These are phyloP conservation scores for Camellia japonica DNA, from an alignment of 148 eudicot genomes.

Conservation along the genomic window DNA sequence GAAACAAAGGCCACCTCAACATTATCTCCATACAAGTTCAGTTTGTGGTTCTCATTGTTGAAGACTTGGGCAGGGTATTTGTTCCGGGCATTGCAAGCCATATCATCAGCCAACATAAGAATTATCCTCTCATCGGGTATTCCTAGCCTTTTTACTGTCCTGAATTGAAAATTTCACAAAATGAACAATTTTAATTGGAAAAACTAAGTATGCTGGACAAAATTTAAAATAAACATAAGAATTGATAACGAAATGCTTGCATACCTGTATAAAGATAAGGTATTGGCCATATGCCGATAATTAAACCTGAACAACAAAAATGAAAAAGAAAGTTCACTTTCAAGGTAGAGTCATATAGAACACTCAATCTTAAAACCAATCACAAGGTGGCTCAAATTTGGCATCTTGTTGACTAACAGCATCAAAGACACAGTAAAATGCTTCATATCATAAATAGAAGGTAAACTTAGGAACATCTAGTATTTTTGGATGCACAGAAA, in stretches of 20 bases:
- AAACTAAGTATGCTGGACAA: background rate
- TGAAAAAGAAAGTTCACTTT: background rate
- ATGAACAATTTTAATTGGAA: background rate
- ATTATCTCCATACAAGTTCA: constrained; percentile 94
- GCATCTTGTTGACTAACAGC: background rate
- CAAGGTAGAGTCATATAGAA: background rate
- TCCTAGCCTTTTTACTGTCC: constrained; percentile 94
- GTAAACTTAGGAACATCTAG: background rate
- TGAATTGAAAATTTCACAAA: constrained; percentile 21
- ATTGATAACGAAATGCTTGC: background rate
- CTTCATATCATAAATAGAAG: background rate
- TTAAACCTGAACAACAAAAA: constrained; percentile 67
- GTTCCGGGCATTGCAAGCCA: constrained; percentile 98
- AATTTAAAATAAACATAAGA: background rate
- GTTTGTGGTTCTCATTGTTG: constrained; percentile 94
- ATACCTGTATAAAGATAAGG: constrained; percentile 88
- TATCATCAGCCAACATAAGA: constrained; percentile 98
- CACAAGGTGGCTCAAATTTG: background rate
- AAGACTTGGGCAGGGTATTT: constrained; percentile 98
- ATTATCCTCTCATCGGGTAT: constrained; percentile 98
- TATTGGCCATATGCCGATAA: constrained; percentile 98
- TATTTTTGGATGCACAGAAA: background rate
- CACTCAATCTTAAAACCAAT: background rate
- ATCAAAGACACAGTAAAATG: background rate
- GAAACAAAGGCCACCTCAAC: constrained; percentile 64